Evolutionary conservation across 164 flowering plant genomes (phyloP).

Genomic region (Annona cherimola): DNA sequence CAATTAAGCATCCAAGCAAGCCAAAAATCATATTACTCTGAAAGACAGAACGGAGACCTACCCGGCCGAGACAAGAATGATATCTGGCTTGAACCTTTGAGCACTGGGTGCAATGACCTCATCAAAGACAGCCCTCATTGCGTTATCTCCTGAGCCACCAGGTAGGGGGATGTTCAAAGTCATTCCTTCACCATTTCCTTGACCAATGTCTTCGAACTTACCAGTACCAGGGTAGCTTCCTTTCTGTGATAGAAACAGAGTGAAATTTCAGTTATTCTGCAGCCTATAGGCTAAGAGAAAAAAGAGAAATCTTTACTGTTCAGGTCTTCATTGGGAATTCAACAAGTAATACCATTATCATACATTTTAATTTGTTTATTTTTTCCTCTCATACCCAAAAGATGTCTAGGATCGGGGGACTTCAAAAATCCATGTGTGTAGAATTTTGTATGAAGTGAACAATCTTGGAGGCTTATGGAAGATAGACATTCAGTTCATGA

Average conservation of each 20-base stretch:
- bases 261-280: neutral
- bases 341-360: neutral
- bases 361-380: neutral
- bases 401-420: neutral
- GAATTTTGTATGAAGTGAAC: too few species aligned
- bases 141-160: conserved; percentile 89
- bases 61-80: conserved; percentile 99
- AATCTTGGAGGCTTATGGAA: neutral
- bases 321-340: neutral
- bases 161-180: conserved; percentile 88
- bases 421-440: neutral
- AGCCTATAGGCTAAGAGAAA: neutral
- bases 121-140: conserved; percentile 82
- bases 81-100: conserved; percentile 91
- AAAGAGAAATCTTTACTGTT: neutral
- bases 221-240: conserved; percentile 99
- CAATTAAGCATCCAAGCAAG: neutral
- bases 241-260: conserved; percentile 38
- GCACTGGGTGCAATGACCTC: conserved; percentile 84
- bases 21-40: neutral
- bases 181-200: conserved; percentile 79
- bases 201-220: conserved; percentile 68
- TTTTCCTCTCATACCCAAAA: neutral
- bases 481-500: neutral
- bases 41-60: neutral